Percentiles rank a stretch among this genome's conserved stretches.
Conservation (phyloP, 2,329 filamentous ascomycete genomes). For the Beauveria pseudobassiana region DNA sequence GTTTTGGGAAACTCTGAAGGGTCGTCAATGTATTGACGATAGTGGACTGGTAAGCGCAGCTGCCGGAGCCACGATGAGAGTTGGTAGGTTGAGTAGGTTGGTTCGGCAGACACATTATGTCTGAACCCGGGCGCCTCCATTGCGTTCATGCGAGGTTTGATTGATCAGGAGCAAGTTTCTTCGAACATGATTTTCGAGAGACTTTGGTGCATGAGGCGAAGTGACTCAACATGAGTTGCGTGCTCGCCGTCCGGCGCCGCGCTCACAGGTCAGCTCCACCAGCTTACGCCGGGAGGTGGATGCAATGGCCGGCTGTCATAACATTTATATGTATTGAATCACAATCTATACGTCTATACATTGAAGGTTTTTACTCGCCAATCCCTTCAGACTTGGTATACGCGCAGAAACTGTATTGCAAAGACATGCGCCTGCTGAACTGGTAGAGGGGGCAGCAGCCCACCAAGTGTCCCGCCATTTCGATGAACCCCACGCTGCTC, state of each 20-base stretch:
- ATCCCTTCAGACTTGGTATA: neutral
- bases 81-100: neutral
- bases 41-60: neutral
- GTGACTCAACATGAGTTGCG: slow-evolving; percentile 1
- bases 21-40: neutral
- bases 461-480: neutral
- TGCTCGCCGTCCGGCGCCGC: neutral
- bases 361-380: too few relatives aligned
- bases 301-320: neutral
- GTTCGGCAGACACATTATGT: neutral
- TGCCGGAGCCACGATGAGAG: neutral
- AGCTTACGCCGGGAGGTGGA: neutral
- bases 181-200: neutral
- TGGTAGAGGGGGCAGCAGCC: neutral
- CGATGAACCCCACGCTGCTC: neutral
- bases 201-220: neutral
- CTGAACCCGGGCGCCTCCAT: neutral
- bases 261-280: neutral
- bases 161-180: too few relatives aligned
- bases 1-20: neutral
- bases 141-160: neutral
- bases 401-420: neutral
- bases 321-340: too few relatives aligned
- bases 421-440: neutral
- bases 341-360: too few relatives aligned